Evolutionary conservation across 106 monocot genomes (phyloP).

Genomic region (Dioscorea alata): DNA sequence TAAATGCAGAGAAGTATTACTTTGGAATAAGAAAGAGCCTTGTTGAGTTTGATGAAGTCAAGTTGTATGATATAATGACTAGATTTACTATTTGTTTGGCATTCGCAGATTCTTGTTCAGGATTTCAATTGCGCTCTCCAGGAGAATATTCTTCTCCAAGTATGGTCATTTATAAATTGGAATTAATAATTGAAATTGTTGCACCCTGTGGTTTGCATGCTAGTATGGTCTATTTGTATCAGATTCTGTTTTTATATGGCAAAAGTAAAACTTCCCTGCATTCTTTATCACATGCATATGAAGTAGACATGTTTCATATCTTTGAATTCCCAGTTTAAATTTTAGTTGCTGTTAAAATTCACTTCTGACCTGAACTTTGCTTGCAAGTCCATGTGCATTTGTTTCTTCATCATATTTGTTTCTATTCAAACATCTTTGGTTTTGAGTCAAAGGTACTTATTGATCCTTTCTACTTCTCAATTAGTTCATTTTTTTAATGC

Average conservation of each 20-base stretch:
- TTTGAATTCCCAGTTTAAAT: neutral
- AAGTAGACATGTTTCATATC: neutral
- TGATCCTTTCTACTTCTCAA: neutral
- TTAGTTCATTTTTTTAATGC: neutral
- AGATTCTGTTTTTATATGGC: neutral
- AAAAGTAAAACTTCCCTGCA: neutral
- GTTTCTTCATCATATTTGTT: constrained; percentile 89
- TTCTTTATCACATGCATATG: neutral
- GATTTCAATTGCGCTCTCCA: constrained; percentile 97
- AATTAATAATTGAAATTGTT: neutral
- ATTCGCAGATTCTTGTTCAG: constrained; percentile 70
- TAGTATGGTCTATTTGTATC: neutral
- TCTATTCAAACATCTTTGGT: constrained; percentile 99
- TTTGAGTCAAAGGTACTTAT: constrained; percentile 90
- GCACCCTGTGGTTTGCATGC: neutral
- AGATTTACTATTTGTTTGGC: neutral
- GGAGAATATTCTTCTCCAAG: constrained; percentile 98
- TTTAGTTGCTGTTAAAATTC: neutral
- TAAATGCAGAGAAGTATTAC: no score
- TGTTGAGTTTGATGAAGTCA: no score
- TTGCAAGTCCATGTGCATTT: constrained; percentile 91
- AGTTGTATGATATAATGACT: neutral
- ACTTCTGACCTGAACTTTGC: constrained; percentile 3
- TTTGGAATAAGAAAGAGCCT: no score
- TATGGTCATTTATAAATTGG: constrained; percentile 17